Evolutionary conservation across 2,329 filamentous ascomycete genomes (phyloP).

Genomic region (Botryosphaeria dothidea): DNA sequence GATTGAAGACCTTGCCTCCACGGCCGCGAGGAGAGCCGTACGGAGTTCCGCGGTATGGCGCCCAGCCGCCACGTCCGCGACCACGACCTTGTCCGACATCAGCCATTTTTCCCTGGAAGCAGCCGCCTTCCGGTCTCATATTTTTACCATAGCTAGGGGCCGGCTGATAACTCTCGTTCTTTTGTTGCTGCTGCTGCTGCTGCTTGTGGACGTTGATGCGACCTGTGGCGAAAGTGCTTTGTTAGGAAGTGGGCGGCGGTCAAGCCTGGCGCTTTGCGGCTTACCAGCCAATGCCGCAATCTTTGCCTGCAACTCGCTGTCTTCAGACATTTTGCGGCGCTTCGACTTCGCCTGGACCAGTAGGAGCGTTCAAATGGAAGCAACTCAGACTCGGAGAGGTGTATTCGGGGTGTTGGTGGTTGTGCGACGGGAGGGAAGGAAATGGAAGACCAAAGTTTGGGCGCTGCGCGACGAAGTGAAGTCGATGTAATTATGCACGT

Average conservation of each 20-base stretch:
- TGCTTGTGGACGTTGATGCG: conserved; percentile 81
- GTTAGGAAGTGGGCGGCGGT: conserved; percentile 15
- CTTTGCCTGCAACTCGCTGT: conserved; percentile 56
- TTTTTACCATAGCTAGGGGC: conserved; percentile 20
- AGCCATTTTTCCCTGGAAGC: conserved; percentile 13
- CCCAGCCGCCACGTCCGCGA: conserved; percentile 24
- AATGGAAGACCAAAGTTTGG: not conserved
- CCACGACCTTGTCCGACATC: conserved; percentile 20
- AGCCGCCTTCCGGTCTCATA: conserved; percentile 41
- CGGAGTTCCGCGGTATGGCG: conserved; percentile 30
- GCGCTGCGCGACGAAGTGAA: not conserved
- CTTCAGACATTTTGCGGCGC: conserved; percentile 50
- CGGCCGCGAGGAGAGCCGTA: conserved; percentile 37
- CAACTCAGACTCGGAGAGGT: not conserved
- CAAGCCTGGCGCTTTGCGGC: conserved; percentile 24
- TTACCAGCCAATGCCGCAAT: conserved; percentile 60
- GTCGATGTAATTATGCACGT: not conserved
- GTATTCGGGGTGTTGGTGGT: not conserved
- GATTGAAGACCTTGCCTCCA: conserved; percentile 46
- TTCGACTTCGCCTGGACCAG: not conserved
- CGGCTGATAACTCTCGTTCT: conserved; percentile 48
- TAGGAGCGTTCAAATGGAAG: not conserved
- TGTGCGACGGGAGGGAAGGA: not conserved
- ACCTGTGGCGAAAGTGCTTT: conserved; percentile 48
- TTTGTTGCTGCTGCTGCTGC: conserved; percentile 13